A percentile compares a stretch with the other conserved stretches of the same genome.
phyloP scores from a whole-genome alignment of 495 filamentous ascomycete species.

The Aspergillus funiculosus region DNA sequence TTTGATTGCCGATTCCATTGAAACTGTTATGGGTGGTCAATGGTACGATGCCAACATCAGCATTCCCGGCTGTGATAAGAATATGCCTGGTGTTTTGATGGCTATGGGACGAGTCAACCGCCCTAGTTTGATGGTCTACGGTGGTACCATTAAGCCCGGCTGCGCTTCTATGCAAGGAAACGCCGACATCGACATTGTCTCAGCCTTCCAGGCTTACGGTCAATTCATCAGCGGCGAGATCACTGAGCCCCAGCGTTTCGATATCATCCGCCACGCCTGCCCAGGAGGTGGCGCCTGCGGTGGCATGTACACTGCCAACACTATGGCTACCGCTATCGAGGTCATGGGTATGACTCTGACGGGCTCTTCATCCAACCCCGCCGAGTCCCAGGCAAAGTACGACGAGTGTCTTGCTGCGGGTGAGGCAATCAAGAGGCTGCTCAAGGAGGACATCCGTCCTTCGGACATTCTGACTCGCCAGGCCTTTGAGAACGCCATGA shows the following conservation, averaged over 20 bases:
- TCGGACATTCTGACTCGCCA: conserved; percentile 84
- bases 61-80: conserved; percentile 99
- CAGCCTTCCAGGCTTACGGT: conserved; percentile 96
- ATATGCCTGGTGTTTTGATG: conserved; percentile 98
- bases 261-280: conserved; percentile 93
- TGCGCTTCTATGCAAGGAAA: conserved; percentile 66
- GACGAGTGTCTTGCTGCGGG: conserved; percentile 82
- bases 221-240: conserved; percentile 91
- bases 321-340: conserved; percentile 96
- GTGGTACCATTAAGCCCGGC: conserved; percentile 88
- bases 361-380: conserved; percentile 87
- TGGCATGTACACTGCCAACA: conserved; percentile 99
- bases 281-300: conserved; percentile 91
- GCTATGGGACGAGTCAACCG: conserved; percentile 95
- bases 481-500: conserved; percentile 96
- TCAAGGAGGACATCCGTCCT: conserved; percentile 84
- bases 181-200: conserved; percentile 86
- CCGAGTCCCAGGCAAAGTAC: conserved; percentile 78
- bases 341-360: conserved; percentile 92
- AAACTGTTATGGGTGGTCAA: conserved; percentile 97
- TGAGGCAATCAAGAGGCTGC: conserved; percentile 76
- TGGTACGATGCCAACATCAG: conserved; percentile 99
- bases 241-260: conserved; percentile 80
- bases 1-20: conserved; percentile 94
- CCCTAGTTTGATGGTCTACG: conserved; percentile 94